phyloP scores from a whole-genome alignment of 371 early-diverging fungal species.

The Actinomortierella wolfii region DNA sequence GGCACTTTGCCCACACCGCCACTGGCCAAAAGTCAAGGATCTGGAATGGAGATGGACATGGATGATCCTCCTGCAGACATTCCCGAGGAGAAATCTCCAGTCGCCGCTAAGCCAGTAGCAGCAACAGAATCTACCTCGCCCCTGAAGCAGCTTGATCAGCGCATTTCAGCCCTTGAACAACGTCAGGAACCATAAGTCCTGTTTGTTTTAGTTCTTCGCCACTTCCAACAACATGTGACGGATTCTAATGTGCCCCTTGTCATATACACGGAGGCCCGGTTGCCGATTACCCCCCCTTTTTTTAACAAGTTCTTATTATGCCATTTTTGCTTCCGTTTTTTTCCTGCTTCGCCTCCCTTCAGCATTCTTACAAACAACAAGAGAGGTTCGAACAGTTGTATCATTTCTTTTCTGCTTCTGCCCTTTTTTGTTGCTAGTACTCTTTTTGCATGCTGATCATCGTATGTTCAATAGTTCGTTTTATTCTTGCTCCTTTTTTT shows the following conservation, averaged over 20 bases:
- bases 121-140: constrained; percentile 30
- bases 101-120: constrained; percentile 1
- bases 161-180: constrained; percentile 33
- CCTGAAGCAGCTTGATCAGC: constrained; percentile 33
- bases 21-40: constrained; percentile 37
- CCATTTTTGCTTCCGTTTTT: not conserved
- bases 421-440: too few species aligned
- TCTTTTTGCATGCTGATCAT: too few species aligned
- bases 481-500: too few species aligned
- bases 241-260: not conserved
- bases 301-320: not conserved
- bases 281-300: not conserved
- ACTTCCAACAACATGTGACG: constrained; percentile 3
- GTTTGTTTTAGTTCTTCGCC: too few species aligned
- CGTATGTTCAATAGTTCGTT: too few species aligned
- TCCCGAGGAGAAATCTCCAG: not conserved
- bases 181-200: constrained; percentile 20
- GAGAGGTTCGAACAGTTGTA: too few species aligned
- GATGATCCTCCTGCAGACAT: constrained; percentile 3
- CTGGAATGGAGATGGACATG: constrained; percentile 28
- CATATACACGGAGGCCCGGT: not conserved
- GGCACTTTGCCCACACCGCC: constrained; percentile 45
- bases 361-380: too few species aligned
- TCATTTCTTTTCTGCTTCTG: too few species aligned
- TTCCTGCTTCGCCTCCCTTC: not conserved